Evolutionary conservation across 805 yeast genomes (phyloP), one percentile per base, ranked within the genome.

Genomic region (Candida loeiensis): DNA sequence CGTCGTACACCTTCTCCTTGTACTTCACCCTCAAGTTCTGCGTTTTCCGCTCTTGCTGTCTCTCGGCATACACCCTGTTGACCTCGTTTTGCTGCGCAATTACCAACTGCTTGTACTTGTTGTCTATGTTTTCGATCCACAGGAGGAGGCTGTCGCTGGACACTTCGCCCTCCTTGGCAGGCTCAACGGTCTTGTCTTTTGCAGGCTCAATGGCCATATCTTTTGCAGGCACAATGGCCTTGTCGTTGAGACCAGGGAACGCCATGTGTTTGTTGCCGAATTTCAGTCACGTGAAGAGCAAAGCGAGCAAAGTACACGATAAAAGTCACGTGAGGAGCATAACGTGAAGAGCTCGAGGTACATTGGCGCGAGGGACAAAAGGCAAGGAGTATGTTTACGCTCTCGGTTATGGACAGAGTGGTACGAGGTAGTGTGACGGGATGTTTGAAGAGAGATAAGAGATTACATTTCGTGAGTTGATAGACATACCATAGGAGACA

Each of bases 111-210:
- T 50, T 45, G 24, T 51, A 43, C 32, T 64, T 45, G 3, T 25
- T 12, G 27, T 59, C 55, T 24, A 63, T 45, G 22, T 44, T 44
- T 34, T 57, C 61, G 12, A 63, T 63, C 69, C 69, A 63, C 31
- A 28, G 31, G 12, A 25, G 9, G 13, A 25, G 12, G 12, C 28
- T 25, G 28, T 25, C 28, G 5, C 14, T 25, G 13, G 24, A 21
- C 24, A 6, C 24, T 21, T 21, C 24, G 9, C 12, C 28, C 13
- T 7, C 28, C 13, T 25, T 13, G 13, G 24, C 8, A 21, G 8
- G 24, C 24, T 6, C 6, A 21, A 21, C 24, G 24, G 24, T 9
- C 24, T 21, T 21, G 24, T 9, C 24, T n/a, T n/a, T n/a, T n/a
- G n/a, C n/a, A n/a, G n/a, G n/a, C n/a, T n/a, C n/a, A n/a, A n/a